These are phyloP conservation scores for Cenchrus americanus DNA, from an alignment of 176 grass and related monocot genomes.

Conservation along the genomic window DNA sequence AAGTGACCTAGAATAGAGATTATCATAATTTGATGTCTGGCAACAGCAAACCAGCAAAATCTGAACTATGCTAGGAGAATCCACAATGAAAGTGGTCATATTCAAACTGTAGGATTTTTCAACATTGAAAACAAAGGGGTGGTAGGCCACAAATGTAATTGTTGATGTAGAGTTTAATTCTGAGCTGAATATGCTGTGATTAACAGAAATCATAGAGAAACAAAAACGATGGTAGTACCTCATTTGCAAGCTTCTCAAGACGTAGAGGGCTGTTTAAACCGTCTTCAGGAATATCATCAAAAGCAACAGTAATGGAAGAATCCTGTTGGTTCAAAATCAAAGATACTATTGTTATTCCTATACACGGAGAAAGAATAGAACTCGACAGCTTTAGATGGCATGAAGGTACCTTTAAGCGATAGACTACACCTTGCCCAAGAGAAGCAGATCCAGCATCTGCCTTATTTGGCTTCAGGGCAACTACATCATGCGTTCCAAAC, in stretches of 20 bases:
- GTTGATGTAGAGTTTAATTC: background rate
- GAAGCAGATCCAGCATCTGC: slow-evolving; percentile 69
- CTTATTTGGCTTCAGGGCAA: slow-evolving; percentile 93
- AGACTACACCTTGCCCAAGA: slow-evolving; percentile 93
- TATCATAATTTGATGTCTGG: slow-evolving; percentile 34
- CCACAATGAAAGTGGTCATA: background rate
- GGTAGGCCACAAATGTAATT: background rate
- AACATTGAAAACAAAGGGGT: slow-evolving; percentile 26
- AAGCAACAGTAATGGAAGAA: slow-evolving; percentile 88
- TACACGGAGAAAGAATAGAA: background rate
- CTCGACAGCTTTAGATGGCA: background rate
- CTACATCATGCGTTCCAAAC: slow-evolving; percentile 94
- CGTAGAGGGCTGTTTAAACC: slow-evolving; percentile 90
- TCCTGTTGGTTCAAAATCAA: slow-evolving; percentile 67
- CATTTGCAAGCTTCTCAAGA: slow-evolving; percentile 97
- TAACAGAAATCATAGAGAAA: background rate
- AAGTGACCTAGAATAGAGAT: slow-evolving; percentile 80
- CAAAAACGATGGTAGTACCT: slow-evolving; percentile 55
- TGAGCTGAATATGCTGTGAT: background rate
- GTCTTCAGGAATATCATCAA: slow-evolving; percentile 98
- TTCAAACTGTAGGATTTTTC: background rate
- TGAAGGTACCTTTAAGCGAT: slow-evolving; percentile 82
- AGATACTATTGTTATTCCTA: background rate
- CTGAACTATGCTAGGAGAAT: slow-evolving; percentile 3
- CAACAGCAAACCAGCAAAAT: slow-evolving; percentile 9